Evolutionary conservation across 345 rosid genomes (phyloP).

Genomic region (Psidium guajava): DNA sequence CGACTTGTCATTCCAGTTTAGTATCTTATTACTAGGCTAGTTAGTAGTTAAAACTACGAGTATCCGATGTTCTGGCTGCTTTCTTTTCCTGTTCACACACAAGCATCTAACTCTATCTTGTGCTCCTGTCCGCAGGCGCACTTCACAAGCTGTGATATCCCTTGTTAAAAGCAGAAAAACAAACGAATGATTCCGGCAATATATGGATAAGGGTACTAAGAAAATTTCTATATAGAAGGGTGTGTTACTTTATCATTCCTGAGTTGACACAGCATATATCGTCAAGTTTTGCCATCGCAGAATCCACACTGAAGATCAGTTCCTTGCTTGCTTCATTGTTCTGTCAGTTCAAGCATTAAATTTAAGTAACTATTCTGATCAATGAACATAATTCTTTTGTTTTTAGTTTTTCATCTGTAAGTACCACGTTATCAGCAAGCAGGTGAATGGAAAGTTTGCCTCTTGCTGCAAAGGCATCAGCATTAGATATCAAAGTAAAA

Average conservation of each 20-base stretch:
- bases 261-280: background rate
- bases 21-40: background rate
- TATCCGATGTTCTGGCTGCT: background rate
- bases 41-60: conserved; percentile 7
- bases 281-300: background rate
- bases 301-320: background rate
- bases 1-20: conserved; percentile 36
- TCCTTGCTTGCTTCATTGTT: background rate
- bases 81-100: background rate
- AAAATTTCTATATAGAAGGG: background rate
- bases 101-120: conserved; percentile 17
- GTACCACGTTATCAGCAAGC: background rate
- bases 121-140: conserved; percentile 52
- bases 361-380: background rate
- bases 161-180: conserved; percentile 24
- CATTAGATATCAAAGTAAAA: background rate
- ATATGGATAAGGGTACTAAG: background rate
- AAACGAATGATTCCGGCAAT: background rate
- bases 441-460: background rate
- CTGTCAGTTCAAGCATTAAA: background rate
- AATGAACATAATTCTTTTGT: background rate
- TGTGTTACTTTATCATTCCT: background rate
- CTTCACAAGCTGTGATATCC: conserved; percentile 37
- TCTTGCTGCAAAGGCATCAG: background rate
- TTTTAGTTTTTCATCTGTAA: background rate